Base-by-base conservation (phyloP, 139 green algal species). In the Asterochloris sp. region DNA sequence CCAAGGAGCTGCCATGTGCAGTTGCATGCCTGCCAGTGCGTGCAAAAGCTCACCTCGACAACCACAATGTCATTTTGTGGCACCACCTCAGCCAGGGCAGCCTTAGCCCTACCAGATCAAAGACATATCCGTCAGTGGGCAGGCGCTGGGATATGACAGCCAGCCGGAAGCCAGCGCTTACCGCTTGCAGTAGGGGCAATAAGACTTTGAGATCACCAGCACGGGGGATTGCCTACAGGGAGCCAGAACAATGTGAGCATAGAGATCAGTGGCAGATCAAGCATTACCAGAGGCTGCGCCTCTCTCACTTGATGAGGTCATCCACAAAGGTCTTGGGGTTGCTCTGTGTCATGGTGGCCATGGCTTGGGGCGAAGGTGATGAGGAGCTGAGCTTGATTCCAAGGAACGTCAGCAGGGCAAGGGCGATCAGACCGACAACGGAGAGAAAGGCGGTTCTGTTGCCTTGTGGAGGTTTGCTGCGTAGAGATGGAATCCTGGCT, bases 311-410 rank as follows among this genome's bases (percentile, higher is more conserved):
- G 60, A 80, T 54, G 12, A 80, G 76, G 8, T 62, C 76, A 23
- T 80, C 76, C 26, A 80, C 76, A 69, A 80, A 80, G 13, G 76
- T 69, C 60, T 80, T 80, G 21, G 76, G 76, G 76, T 80, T 62
- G 67, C 60, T 60, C 68, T 62, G 60, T 13, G 54, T 15, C 76
- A 80, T 80, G 60, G n/a, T 67, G 38, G 38, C 38, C 38, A 54
- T 54, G 38, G 38, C 38, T 54, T 54, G 38, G 38, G 38, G 38
- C 2, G 38, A 54, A 54, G 38, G 38, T 54, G 38, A 54, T 54
- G 38, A 54, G 38, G 38, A 54, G 38, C 38, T 54, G 38, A 54
- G 38, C 38, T 54, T 54, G 38, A 54, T 2, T 54, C 38, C 38
- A 6, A 54, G 38, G 38, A 54, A 54, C 38, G 38, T 54, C 38